Conservation (phyloP, 1,284 basidiomycete genomes). For the Pseudozyma sp. region DNA sequence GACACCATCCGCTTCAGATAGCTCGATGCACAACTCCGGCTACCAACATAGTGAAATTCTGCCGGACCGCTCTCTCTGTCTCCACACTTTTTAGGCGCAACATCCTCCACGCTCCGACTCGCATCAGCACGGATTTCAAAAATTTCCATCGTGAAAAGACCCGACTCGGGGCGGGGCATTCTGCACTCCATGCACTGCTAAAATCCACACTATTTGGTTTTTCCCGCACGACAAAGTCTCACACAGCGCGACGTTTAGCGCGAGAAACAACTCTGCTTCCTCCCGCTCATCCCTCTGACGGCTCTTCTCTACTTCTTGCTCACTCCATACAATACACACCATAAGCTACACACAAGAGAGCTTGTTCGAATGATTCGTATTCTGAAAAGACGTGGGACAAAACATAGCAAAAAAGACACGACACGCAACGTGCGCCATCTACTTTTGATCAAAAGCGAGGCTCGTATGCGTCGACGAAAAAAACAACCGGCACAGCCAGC, state of each 20-base stretch:
- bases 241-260: too few species aligned
- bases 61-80: not conserved
- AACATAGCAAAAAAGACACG: not conserved
- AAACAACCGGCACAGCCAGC: slow-evolving; percentile 2
- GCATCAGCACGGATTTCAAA: not conserved
- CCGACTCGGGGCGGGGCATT: too few species aligned
- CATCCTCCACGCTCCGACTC: too few species aligned
- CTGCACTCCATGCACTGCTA: too few species aligned
- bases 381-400: not conserved
- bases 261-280: too few species aligned
- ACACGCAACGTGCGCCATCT: not conserved
- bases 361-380: too few species aligned
- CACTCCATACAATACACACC: not conserved
- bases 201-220: not conserved
- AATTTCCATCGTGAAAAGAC: slow-evolving; percentile 14
- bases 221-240: not conserved
- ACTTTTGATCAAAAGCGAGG: not conserved
- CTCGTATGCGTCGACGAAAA: slow-evolving; percentile 8
- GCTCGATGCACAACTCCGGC: not conserved
- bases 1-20: too few species aligned
- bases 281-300: too few species aligned
- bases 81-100: not conserved
- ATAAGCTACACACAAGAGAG: not conserved
- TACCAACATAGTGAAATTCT: not conserved
- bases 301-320: too few species aligned